Conservation (phyloP, 2,329 filamentous ascomycete genomes). For the Rutstroemia sp. region DNA sequence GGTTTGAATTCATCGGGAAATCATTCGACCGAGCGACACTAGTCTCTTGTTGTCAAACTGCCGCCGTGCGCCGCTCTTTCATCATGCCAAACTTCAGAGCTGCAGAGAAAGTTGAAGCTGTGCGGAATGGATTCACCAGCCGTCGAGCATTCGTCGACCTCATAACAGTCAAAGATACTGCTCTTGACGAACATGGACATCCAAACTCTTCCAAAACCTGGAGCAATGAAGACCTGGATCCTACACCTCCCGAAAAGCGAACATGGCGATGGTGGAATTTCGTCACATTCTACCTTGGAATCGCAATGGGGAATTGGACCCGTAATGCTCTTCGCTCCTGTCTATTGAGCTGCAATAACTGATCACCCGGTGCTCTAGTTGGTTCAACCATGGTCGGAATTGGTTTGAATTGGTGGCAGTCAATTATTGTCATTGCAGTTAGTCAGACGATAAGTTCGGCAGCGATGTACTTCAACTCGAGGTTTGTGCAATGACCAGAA, state of each 20-base stretch:
- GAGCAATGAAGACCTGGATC: slow-evolving; percentile 31
- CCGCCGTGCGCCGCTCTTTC: slow-evolving; percentile 8
- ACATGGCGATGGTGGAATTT: slow-evolving; percentile 33
- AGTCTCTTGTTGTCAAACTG: not conserved
- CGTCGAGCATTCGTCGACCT: slow-evolving; percentile 17
- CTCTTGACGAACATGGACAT: slow-evolving; percentile 22
- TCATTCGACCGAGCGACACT: too few relatives aligned
- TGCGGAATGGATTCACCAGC: slow-evolving; percentile 19
- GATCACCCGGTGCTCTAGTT: slow-evolving; percentile 10
- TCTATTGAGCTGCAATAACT: not conserved
- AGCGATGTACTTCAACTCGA: slow-evolving; percentile 38
- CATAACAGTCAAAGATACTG: slow-evolving; percentile 18
- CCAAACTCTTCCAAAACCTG: slow-evolving; percentile 13
- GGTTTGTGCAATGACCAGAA: slow-evolving; percentile 15
- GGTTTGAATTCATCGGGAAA: too few relatives aligned
- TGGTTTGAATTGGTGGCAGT: slow-evolving; percentile 39
- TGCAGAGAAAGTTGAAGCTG: slow-evolving; percentile 12
- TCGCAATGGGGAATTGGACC: slow-evolving; percentile 38
- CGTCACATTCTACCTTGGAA: slow-evolving; percentile 33
- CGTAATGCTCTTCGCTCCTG: not conserved
- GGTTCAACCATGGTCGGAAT: slow-evolving; percentile 35
- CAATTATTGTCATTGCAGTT: slow-evolving; percentile 37
- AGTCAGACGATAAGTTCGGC: slow-evolving; percentile 35
- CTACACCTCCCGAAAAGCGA: slow-evolving; percentile 5
- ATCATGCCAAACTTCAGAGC: not conserved